Evolutionary conservation across 2,329 filamentous ascomycete genomes (phyloP).

Genomic region (Diaporthe sp.): DNA sequence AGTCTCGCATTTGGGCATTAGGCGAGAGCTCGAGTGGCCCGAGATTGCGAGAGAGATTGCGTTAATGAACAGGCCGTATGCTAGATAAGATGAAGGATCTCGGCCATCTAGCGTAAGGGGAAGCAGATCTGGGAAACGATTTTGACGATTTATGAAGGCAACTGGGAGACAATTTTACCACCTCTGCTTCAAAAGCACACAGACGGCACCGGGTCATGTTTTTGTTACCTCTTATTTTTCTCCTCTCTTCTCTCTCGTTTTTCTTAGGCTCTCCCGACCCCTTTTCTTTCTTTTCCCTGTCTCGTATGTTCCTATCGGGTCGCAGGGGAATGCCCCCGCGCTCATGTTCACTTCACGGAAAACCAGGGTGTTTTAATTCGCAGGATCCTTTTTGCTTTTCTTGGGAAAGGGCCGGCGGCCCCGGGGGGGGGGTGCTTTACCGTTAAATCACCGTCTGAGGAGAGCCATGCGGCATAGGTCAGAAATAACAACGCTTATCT

Average conservation of each 20-base stretch:
- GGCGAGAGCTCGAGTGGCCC: constrained; percentile 90
- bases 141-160: constrained; percentile 32
- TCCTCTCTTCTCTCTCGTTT: neutral
- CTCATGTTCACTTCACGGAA: neutral
- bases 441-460: neutral
- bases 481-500: neutral
- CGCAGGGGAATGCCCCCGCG: neutral
- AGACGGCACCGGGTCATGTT: neutral
- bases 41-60: constrained; percentile 91
- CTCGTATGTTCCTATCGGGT: neutral
- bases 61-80: constrained; percentile 95
- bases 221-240: neutral
- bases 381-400: neutral
- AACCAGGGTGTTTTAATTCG: neutral
- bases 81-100: constrained; percentile 59
- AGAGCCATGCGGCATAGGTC: neutral
- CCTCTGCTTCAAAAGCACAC: neutral
- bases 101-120: neutral
- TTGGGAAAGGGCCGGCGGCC: neutral
- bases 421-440: neutral
- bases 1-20: constrained; percentile 50
- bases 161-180: neutral
- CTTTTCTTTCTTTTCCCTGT: neutral
- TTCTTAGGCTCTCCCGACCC: neutral
- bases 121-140: constrained; percentile 13